phyloP scores from a whole-genome alignment of 306 rosid genomes.

The Begonia fuchsioides region DNA sequence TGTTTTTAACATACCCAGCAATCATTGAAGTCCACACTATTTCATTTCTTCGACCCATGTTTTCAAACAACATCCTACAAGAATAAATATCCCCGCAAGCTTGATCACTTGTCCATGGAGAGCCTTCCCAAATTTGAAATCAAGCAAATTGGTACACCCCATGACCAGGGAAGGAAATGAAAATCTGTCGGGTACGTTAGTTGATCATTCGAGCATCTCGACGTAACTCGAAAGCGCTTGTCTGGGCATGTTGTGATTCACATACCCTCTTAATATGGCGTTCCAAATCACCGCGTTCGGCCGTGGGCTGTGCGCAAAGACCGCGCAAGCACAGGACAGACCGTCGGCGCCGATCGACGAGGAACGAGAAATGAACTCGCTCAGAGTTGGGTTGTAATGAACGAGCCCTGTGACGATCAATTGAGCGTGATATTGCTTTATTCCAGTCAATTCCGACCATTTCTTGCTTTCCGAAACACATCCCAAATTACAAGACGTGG shows the following conservation, averaged over 20 bases:
- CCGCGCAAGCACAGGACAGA: conserved; percentile 3
- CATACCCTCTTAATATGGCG: conserved; percentile 12
- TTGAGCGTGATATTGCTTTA: conserved; percentile 12
- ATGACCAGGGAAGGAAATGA: conserved; percentile 12
- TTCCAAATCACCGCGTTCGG: conserved; percentile 9
- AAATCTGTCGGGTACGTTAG: conserved; percentile 11
- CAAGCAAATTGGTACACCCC: conserved; percentile 8
- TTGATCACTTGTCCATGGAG: conserved; percentile 8
- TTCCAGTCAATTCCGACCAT: conserved; percentile 9
- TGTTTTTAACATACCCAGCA: conserved; percentile 9
- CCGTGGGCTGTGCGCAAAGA: conserved; percentile 4
- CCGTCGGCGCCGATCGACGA: conserved; percentile 3
- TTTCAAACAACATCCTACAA: conserved; percentile 8
- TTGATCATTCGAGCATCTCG: conserved; percentile 12
- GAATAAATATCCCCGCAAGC: conserved; percentile 9
- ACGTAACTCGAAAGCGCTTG: conserved; percentile 7
- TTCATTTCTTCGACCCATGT: conserved; percentile 7
- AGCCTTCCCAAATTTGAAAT: conserved; percentile 6
- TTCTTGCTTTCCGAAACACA: not conserved
- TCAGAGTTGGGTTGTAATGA: conserved; percentile 9
- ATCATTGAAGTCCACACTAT: conserved; percentile 15
- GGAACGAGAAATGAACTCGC: conserved; percentile 9
- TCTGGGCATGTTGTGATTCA: conserved; percentile 9
- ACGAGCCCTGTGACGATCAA: conserved; percentile 10
- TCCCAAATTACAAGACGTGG: too few relatives aligned